phyloP scores from a whole-genome alignment of 495 filamentous ascomycete species.

The Poronia punctata region DNA sequence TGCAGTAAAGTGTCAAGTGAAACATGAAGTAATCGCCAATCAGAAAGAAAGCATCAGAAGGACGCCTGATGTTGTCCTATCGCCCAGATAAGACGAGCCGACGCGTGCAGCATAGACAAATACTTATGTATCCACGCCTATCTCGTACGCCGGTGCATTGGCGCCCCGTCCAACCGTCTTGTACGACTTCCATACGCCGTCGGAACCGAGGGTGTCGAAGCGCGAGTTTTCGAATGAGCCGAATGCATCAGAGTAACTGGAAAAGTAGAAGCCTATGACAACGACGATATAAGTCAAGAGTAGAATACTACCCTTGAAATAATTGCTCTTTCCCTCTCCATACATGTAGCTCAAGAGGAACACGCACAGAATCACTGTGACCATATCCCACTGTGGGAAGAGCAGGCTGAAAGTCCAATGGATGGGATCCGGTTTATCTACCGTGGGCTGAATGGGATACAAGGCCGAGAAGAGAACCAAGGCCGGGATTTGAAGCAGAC shows the following conservation, averaged over 20 bases:
- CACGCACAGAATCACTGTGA: constrained; percentile 94
- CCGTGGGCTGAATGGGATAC: constrained; percentile 25
- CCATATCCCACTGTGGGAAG: constrained; percentile 99
- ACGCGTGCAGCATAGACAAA: no score
- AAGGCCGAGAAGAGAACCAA: constrained; percentile 83
- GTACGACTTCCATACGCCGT: constrained; percentile 45
- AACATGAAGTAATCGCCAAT: no score
- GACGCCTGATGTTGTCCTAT: no score
- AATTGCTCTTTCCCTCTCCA: constrained; percentile 94
- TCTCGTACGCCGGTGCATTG: constrained; percentile 18
- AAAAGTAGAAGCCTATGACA: constrained; percentile 83
- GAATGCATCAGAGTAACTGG: constrained; percentile 55
- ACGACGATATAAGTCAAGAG: constrained; percentile 92
- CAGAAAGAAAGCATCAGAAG: no score
- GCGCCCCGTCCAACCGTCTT: constrained; percentile 44
- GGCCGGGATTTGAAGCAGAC: constrained; percentile 90
- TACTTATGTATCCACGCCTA: constrained; percentile 19
- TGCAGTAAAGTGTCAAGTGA: no score
- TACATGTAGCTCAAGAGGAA: constrained; percentile 97
- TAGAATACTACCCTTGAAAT: constrained; percentile 89
- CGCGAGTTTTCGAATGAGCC: constrained; percentile 49
- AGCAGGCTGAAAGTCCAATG: constrained; percentile 87
- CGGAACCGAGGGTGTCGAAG: constrained; percentile 58
- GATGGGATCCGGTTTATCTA: constrained; percentile 45
- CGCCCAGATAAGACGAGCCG: no score